Base-by-base conservation (phyloP, 139 green algal species). In the Coelastrella sp. region DNA sequence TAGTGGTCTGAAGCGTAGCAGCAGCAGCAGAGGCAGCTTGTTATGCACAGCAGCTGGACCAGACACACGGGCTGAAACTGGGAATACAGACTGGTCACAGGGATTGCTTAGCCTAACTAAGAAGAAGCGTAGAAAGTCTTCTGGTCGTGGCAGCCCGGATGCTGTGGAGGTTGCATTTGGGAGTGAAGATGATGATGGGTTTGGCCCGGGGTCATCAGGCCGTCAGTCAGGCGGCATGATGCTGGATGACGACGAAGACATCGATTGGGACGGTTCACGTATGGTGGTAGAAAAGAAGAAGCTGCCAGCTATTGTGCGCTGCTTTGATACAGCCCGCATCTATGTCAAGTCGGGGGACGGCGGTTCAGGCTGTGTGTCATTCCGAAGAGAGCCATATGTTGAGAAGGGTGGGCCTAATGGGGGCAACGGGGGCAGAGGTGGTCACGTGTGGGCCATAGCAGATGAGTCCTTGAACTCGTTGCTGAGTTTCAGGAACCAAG, bases 381-480 rank as follows among this genome's bases (percentile, higher is more conserved):
- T 99, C 92, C 93, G 97, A 6, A 91, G 98, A 8, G 98, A 99
- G 93, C 99, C 99, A 93, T 99, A 96, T 80, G 98, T 99, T 4
- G 94, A 98, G 5, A 94, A 97, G 87, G 96, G 97, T n/a, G 97
- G 97, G 0, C 98, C 98, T 7, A 92, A 94, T 10, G 98, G 98
- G 4, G 98, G 98, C 59, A 98, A 97, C 92, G 98, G 98, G 35
- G 98, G 98, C 20, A 89, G 92, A 35, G 97, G 97, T 59, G 97
- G 97, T 68, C 93, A 95, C 85, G 95, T 99, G 4, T 99, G 96
- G 94, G 93, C 95, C 4, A 93, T 98, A 63, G 96, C 93, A 7
- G 96, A 98, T 83, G 75, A 85, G 11, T 25, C 86, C 4, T 90
- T 98, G 70, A 98, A 98, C 87, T 98, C 95, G 0, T 93, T 99